phyloP scores from a whole-genome alignment of 345 rosid species.

The Diplotaxis tenuifolia region DNA sequence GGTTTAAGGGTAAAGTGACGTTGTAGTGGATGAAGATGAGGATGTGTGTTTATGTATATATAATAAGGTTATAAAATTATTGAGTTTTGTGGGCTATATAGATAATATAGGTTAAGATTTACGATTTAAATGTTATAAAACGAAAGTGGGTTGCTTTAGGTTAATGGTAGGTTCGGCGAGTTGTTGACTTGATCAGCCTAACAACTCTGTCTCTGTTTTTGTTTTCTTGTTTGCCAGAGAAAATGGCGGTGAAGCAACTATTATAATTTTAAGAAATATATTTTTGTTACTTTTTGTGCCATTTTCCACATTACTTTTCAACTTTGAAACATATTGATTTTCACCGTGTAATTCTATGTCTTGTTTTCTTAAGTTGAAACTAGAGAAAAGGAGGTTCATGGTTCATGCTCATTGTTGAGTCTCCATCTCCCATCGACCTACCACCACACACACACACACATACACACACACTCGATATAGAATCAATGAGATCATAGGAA shows the following conservation, averaged over 20 bases:
- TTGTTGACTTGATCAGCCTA: constrained; percentile 42
- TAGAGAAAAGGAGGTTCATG: not conserved
- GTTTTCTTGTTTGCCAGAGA: constrained; percentile 19
- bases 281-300: too few species aligned
- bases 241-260: constrained; percentile 26
- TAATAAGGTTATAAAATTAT: constrained; percentile 23
- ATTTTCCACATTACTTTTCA: too few species aligned
- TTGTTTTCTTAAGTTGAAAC: constrained; percentile 23
- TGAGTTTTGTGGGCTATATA: constrained; percentile 16
- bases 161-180: constrained; percentile 43
- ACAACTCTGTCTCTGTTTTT: constrained; percentile 28
- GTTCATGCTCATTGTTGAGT: constrained; percentile 16
- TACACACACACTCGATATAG: not conserved
- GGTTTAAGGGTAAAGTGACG: constrained; percentile 30
- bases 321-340: constrained; percentile 9
- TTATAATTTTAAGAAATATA: too few species aligned
- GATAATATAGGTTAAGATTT: constrained; percentile 1
- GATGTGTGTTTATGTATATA: constrained; percentile 6
- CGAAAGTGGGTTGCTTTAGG: constrained; percentile 36
- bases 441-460: not conserved
- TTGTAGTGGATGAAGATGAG: not conserved
- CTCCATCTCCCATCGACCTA: constrained; percentile 21
- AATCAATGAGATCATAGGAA: constrained; percentile 4
- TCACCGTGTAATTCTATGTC: constrained; percentile 11
- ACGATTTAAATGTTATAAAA: not conserved